Evolutionary conservation across 108 stramenopile genomes (phyloP), one percentile per base, ranked within the genome.

Genomic region (Pseudonitzschia pungens): DNA sequence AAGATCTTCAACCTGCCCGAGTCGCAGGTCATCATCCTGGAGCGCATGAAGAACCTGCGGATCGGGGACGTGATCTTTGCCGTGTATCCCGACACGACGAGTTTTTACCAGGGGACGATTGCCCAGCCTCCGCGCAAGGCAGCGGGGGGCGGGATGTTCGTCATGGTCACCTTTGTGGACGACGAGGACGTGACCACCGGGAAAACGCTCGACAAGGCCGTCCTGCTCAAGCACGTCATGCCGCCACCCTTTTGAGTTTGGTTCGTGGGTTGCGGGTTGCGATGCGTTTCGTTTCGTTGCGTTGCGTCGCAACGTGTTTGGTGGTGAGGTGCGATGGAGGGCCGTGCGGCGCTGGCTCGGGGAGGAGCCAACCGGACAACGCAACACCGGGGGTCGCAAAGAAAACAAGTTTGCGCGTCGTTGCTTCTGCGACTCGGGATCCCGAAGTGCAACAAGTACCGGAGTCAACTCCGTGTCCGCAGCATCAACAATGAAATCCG

Each of bases 11-110:
- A 77, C 33, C 78, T 94, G 7, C 88, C 93, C 12, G 86, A 87
- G 59, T 68, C 72, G 9, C 86, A 87, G 66, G 90, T 92, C 4
- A 78, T 89, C 11, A 64, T 84, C 28, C 75, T 92, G 24, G 76
- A 82, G 18, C 70, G 75, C 11, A 14, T 84, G 21, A 72, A 77
- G 48, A 83, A 73, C 10, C 42, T 83, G 20, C 44, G 70, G 9
- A 50, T 75, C 26, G 90, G 90, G 5, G 93, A 94, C 51, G 67
- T 55, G 1, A 78, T 94, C 12, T 91, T 79, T 83, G 93, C 90
- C 26, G 87, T 94, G 4, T 94, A 94, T 76, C 93, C 93, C 0
- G 93, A 94, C 69, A 94, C 93, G 1, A 94, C 93, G 15, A 79
- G 88, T 8, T 94, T 94, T 68, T 94, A 94, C 79, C 86, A 80